Percentiles rank a stretch among this genome's conserved stretches.
Evolutionary conservation across 192 early-diverging fungal genomes (phyloP).

Genomic region (Pecoramyces ruminantium): DNA sequence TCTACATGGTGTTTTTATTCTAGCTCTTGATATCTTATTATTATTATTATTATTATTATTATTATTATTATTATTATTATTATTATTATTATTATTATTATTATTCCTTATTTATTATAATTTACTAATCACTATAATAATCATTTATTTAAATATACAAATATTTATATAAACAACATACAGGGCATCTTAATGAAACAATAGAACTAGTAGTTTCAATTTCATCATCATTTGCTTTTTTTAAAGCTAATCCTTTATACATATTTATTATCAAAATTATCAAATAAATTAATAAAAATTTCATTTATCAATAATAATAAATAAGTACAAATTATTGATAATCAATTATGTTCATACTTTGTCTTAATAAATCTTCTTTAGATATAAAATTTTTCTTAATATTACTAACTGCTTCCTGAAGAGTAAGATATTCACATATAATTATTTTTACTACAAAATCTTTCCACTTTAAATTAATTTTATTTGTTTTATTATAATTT

Average conservation of each 20-base stretch:
- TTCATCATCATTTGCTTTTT: not conserved
- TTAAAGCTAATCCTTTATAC: not conserved
- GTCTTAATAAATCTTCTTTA: not conserved
- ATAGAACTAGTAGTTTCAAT: not conserved
- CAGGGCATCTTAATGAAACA: not conserved
- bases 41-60: too few species aligned
- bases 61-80: too few species aligned
- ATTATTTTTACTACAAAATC: not conserved
- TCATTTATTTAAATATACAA: too few species aligned
- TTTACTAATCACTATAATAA: too few species aligned
- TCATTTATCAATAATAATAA: too few species aligned
- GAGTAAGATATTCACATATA: not conserved
- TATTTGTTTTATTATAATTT: too few species aligned
- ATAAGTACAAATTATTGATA: too few species aligned
- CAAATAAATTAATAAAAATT: too few species aligned
- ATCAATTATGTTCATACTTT: not conserved
- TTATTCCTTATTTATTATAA: too few species aligned
- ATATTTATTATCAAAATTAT: too few species aligned
- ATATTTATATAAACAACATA: not conserved
- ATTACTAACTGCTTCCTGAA: not conserved
- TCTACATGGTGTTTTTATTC: constrained; percentile 44
- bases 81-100: too few species aligned
- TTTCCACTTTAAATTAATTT: not conserved
- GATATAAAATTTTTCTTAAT: not conserved
- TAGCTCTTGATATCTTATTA: constrained; percentile 26